Conservation (phyloP, 208 protist genomes). For the Zelonia costaricensis region DNA sequence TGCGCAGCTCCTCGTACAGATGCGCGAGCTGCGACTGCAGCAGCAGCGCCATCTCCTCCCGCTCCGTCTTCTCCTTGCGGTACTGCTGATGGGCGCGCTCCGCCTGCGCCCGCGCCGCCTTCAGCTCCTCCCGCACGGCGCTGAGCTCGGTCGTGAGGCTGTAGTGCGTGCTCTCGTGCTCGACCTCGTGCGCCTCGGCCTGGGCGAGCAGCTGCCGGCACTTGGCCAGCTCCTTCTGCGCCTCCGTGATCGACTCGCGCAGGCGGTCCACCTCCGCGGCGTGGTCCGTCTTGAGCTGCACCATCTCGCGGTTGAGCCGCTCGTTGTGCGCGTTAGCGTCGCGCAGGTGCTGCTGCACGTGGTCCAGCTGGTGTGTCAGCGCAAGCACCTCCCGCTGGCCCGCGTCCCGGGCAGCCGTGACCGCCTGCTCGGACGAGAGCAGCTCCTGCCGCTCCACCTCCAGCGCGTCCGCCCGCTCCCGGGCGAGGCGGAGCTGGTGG, state of each 20-base stretch:
- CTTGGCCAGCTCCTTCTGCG: constrained; percentile 50
- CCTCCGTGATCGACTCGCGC: constrained; percentile 35
- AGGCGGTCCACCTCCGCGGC: constrained; percentile 41
- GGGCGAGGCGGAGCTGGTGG: constrained; percentile 33
- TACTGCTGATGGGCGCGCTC: constrained; percentile 30
- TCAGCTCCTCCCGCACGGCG: constrained; percentile 32
- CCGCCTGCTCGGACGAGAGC: constrained; percentile 24
- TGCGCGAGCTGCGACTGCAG: constrained; percentile 48
- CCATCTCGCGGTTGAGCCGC: constrained; percentile 47
- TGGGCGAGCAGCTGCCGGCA: constrained; percentile 49
- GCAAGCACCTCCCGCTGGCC: constrained; percentile 29
- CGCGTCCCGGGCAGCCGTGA: constrained; percentile 32
- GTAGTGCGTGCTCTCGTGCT: constrained; percentile 35
- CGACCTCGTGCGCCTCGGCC: constrained; percentile 41
- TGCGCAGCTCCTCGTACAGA: constrained; percentile 49
- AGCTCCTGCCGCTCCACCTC: constrained; percentile 39
- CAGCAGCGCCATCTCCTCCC: constrained; percentile 36
- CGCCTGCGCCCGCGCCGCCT: constrained; percentile 20
- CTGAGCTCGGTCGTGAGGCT: constrained; percentile 23
- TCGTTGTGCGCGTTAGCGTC: constrained; percentile 60
- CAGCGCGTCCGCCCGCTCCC: constrained; percentile 31
- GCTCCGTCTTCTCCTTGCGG: constrained; percentile 39
- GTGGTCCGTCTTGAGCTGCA: constrained; percentile 47
- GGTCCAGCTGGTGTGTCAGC: constrained; percentile 42
- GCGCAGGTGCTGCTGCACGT: constrained; percentile 39